Evolutionary conservation across 106 monocot genomes (phyloP).

Genomic region (Phalaenopsis equestris): DNA sequence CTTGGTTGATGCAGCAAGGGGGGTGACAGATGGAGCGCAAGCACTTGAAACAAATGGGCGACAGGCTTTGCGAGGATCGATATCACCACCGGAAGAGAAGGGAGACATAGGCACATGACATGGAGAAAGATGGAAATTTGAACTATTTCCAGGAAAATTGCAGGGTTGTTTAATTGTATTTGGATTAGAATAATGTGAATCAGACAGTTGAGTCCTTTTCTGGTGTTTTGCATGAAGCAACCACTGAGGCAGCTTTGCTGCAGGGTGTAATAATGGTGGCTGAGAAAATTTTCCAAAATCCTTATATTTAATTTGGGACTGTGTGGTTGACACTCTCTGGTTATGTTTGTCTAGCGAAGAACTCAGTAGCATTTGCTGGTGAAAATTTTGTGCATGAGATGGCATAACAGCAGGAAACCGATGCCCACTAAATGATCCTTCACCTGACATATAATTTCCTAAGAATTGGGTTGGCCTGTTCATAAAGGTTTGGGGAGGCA

Average conservation of each 20-base stretch:
- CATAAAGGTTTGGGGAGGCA: background rate
- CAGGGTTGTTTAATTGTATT: background rate
- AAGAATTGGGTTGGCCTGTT: constrained; percentile 8
- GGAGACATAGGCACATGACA: constrained; percentile 4
- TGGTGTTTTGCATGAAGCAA: constrained; percentile 23
- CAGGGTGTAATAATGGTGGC: constrained; percentile 9
- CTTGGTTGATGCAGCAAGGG: too few relatives aligned
- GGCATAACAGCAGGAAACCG: background rate
- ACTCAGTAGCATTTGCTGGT: constrained; percentile 19
- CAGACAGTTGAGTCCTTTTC: constrained; percentile 5
- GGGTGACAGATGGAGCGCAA: too few relatives aligned
- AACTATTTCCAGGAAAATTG: background rate
- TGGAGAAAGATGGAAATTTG: constrained; percentile 5
- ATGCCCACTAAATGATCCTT: constrained; percentile 4
- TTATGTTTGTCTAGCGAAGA: constrained; percentile 24
- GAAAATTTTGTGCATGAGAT: background rate
- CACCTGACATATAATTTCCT: constrained; percentile 1
- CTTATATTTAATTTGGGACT: constrained; percentile 13
- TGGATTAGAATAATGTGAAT: constrained; percentile 10
- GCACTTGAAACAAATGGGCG: too few relatives aligned
- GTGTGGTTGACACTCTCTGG: constrained; percentile 17
- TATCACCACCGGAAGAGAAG: constrained; percentile 3
- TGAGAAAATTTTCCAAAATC: constrained; percentile 10
- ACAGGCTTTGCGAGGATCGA: too few relatives aligned
- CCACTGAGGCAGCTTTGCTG: constrained; percentile 34